Evolutionary conservation across 2,329 filamentous ascomycete genomes (phyloP).

Genomic region (Aspergillus nomiae): DNA sequence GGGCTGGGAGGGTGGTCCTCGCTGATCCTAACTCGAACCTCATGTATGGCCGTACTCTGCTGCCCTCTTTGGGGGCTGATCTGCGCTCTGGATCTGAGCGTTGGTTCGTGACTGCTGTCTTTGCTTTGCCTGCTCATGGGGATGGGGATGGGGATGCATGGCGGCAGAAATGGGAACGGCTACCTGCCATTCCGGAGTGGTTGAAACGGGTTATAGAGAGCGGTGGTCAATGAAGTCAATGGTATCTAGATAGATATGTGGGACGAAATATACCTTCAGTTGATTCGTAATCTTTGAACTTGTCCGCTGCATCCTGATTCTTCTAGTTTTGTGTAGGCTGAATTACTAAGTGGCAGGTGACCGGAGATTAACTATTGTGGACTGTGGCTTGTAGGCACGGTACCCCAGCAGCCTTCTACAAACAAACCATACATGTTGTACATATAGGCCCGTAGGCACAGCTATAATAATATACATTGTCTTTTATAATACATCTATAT

Average conservation of each 20-base stretch:
- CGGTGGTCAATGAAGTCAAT: background rate
- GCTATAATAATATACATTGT: background rate
- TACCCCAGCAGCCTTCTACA: background rate
- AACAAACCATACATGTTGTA: background rate
- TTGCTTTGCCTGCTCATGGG: conserved; percentile 63
- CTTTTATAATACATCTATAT: background rate
- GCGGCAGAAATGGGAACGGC: conserved; percentile 62
- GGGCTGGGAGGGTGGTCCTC: conserved; percentile 67
- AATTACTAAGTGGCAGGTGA: no score
- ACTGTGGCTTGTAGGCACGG: no score
- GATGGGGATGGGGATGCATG: conserved; percentile 42
- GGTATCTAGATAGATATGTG: background rate
- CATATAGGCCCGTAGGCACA: background rate
- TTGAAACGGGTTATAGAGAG: conserved; percentile 54
- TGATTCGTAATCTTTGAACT: no score
- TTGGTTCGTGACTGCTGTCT: conserved; percentile 73
- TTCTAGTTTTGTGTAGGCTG: background rate
- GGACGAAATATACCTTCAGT: background rate
- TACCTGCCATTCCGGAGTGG: conserved; percentile 63
- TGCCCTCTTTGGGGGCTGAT: conserved; percentile 69
- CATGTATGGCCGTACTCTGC: conserved; percentile 69
- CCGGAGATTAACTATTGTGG: no score
- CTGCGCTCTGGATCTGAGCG: conserved; percentile 58
- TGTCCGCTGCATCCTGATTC: background rate
- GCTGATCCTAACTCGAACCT: conserved; percentile 80